phyloP scores from a whole-genome alignment of 192 early-diverging fungal species.

The Paraglomus occultum region DNA sequence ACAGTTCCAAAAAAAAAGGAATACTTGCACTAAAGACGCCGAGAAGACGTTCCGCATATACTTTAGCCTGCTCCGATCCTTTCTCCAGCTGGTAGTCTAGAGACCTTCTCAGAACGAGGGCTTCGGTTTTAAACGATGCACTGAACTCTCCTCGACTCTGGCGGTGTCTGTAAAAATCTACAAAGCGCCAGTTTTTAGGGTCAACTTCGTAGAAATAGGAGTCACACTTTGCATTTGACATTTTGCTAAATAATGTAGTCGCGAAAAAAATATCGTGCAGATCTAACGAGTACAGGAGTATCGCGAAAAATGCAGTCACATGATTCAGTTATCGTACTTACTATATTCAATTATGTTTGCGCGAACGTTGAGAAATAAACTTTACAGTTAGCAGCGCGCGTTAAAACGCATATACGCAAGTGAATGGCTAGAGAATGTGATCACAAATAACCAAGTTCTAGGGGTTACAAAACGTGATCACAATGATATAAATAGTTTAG shows the following conservation, averaged over 20 bases:
- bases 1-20: not conserved
- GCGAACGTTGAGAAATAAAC: too few species aligned
- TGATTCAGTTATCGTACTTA: too few species aligned
- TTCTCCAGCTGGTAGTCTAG: conserved; percentile 1
- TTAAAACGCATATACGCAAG: too few species aligned
- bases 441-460: too few species aligned
- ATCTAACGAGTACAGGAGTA: not conserved
- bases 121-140: not conserved
- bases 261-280: not conserved
- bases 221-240: not conserved
- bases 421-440: too few species aligned
- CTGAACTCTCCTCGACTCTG: not conserved
- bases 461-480: too few species aligned
- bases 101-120: conserved; percentile 3
- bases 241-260: not conserved
- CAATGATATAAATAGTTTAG: too few species aligned
- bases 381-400: too few species aligned
- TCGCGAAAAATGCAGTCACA: not conserved
- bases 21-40: not conserved
- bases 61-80: not conserved
- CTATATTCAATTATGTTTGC: too few species aligned
- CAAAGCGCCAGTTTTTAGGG: not conserved
- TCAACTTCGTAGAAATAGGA: not conserved
- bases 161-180: not conserved
- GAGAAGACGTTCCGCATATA: not conserved